phyloP scores from a whole-genome alignment of 148 eudicot genomes.

The Chenopodium suecicum region DNA sequence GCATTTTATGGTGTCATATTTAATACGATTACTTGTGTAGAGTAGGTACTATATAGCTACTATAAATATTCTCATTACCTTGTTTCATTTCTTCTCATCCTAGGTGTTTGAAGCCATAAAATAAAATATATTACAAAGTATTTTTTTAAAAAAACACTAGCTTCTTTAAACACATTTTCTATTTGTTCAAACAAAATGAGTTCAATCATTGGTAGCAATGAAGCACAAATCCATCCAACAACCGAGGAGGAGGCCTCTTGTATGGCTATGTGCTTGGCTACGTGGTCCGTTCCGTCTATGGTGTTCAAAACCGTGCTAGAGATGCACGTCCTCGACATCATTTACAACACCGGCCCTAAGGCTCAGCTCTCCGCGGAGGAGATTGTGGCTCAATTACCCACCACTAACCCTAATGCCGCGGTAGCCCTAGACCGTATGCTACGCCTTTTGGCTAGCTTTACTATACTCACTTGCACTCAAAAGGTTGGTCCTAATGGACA shows the following conservation, averaged over 20 bases:
- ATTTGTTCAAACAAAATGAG: conserved; percentile 10
- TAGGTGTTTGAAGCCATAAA: neutral
- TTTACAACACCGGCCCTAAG: conserved; percentile 47
- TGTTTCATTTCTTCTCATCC: neutral
- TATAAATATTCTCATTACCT: neutral
- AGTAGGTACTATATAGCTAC: neutral
- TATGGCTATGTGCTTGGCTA: conserved; percentile 60
- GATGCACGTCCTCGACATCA: conserved; percentile 62
- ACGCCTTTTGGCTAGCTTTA: conserved; percentile 55
- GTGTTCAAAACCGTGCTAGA: conserved; percentile 65
- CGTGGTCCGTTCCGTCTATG: conserved; percentile 60
- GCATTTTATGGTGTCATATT: no score
- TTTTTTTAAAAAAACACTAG: neutral
- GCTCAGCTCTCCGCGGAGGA: conserved; percentile 48
- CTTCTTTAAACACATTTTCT: neutral
- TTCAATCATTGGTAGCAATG: neutral
- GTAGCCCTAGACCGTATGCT: conserved; percentile 57
- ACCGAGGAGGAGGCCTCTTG: conserved; percentile 14
- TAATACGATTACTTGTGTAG: no score
- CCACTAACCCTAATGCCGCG: conserved; percentile 43
- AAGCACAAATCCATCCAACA: neutral
- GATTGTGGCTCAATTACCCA: conserved; percentile 50
- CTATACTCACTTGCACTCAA: conserved; percentile 43
- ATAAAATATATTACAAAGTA: neutral
- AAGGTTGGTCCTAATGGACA: conserved; percentile 33